phyloP scores from a whole-genome alignment of 768 basidiomycete species.

The Pulveroboletus sp. region DNA sequence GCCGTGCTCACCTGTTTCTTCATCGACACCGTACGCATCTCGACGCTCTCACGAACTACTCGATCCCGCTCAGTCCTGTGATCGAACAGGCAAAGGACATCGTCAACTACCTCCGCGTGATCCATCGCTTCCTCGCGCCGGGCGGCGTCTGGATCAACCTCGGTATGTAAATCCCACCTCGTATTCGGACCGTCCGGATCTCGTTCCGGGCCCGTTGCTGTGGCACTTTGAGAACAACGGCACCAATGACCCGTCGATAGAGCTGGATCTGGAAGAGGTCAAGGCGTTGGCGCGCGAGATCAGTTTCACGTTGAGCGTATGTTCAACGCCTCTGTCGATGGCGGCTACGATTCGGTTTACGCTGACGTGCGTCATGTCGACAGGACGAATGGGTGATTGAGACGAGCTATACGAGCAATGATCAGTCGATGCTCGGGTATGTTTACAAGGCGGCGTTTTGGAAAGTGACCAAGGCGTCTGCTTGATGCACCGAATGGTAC shows the following conservation, averaged over 20 bases:
- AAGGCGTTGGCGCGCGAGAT: slow-evolving; percentile 67
- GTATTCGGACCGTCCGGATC: background rate
- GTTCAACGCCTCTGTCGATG: slow-evolving; percentile 22
- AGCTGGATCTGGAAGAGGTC: slow-evolving; percentile 86
- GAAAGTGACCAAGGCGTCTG: slow-evolving; percentile 53
- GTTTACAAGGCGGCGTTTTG: slow-evolving; percentile 83
- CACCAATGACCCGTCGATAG: slow-evolving; percentile 76
- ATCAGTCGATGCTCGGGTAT: slow-evolving; percentile 77
- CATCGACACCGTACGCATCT: slow-evolving; percentile 75
- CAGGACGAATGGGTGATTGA: slow-evolving; percentile 79
- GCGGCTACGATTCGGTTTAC: background rate
- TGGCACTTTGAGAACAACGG: slow-evolving; percentile 96
- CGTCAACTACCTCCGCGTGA: slow-evolving; percentile 83
- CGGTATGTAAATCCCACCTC: slow-evolving; percentile 22
- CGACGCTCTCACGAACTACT: background rate
- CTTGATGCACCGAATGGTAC: too few relatives aligned
- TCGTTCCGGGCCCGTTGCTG: slow-evolving; percentile 68
- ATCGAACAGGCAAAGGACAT: slow-evolving; percentile 80
- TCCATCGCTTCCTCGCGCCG: slow-evolving; percentile 75
- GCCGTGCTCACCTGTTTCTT: slow-evolving; percentile 95
- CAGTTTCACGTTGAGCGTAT: slow-evolving; percentile 79
- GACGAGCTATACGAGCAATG: slow-evolving; percentile 84
- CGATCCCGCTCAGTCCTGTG: background rate
- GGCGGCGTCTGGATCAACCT: slow-evolving; percentile 93
- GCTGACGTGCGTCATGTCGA: slow-evolving; percentile 36